Evolutionary conservation across 1,139 yeast species (phyloP).

Genomic region (Kodamaea sp.): DNA sequence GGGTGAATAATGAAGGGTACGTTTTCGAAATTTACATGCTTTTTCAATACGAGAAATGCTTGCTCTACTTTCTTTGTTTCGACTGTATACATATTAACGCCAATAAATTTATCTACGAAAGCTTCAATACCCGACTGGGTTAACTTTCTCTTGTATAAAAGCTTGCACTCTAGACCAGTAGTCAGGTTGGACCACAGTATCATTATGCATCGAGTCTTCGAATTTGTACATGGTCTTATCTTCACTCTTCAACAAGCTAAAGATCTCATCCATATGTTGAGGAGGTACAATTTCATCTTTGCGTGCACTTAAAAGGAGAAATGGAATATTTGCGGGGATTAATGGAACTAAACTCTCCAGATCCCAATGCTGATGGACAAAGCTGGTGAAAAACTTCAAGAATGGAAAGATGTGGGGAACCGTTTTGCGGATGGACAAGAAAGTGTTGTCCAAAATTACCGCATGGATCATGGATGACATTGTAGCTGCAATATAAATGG

Average conservation of each 20-base stretch:
- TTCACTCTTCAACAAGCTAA: constrained; percentile 45
- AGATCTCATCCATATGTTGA: constrained; percentile 68
- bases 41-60: constrained; percentile 1
- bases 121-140: constrained; percentile 38
- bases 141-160: constrained; percentile 50
- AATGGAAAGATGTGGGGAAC: constrained; percentile 83
- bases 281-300: constrained; percentile 94
- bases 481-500: constrained; percentile 73
- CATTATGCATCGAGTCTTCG: constrained; percentile 71
- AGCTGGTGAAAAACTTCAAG: constrained; percentile 53
- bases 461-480: constrained; percentile 55
- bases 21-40: not conserved
- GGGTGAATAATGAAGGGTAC: not conserved
- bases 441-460: constrained; percentile 82
- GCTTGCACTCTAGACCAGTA: constrained; percentile 72
- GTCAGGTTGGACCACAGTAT: constrained; percentile 68
- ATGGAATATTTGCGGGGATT: constrained; percentile 59
- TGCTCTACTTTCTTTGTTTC: not conserved
- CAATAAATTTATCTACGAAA: constrained; percentile 3
- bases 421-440: constrained; percentile 72
- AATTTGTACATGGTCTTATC: constrained; percentile 54
- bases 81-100: constrained; percentile 12
- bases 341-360: constrained; percentile 62
- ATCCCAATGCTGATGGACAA: constrained; percentile 85
- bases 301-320: constrained; percentile 71